Evolutionary conservation across 2,329 filamentous ascomycete species (phyloP).

Genomic region (Fusarium clavum): DNA sequence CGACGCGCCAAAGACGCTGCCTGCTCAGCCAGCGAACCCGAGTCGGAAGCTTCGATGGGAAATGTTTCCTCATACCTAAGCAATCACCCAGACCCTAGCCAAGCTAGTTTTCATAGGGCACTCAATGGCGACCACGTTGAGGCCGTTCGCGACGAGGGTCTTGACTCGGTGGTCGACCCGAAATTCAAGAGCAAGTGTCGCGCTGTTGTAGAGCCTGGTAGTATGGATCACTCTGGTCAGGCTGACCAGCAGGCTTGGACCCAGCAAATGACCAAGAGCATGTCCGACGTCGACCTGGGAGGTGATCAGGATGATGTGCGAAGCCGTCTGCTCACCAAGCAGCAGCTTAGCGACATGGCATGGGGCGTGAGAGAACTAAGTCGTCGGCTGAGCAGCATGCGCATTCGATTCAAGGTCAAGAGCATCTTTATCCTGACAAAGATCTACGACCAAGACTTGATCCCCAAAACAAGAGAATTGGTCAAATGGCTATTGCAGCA

Average conservation of each 20-base stretch:
- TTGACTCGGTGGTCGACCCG: constrained; percentile 41
- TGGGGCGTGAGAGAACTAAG: constrained; percentile 93
- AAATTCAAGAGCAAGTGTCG: constrained; percentile 43
- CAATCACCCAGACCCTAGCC: constrained; percentile 24
- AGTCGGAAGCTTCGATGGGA: constrained; percentile 46
- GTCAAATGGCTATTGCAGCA: constrained; percentile 83
- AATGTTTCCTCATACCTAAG: constrained; percentile 37
- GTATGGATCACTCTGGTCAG: constrained; percentile 62
- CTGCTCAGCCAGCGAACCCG: constrained; percentile 45
- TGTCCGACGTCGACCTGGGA: constrained; percentile 56
- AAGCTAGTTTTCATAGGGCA: constrained; percentile 19
- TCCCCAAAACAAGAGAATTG: constrained; percentile 80
- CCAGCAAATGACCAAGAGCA: constrained; percentile 58
- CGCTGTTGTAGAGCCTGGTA: constrained; percentile 54
- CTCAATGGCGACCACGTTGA: constrained; percentile 31
- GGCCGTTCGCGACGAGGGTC: constrained; percentile 25
- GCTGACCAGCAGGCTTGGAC: constrained; percentile 68
- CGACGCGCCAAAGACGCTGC: constrained; percentile 50
- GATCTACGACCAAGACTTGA: constrained; percentile 84
- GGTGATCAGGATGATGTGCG: constrained; percentile 55
- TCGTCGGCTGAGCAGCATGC: constrained; percentile 84
- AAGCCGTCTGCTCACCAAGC: constrained; percentile 89
- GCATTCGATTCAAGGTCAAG: constrained; percentile 82
- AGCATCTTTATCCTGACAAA: constrained; percentile 92
- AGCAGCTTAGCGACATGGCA: constrained; percentile 95